Conservation (phyloP, 192 early-diverging fungal genomes). For the Obelidium mucronatum region DNA sequence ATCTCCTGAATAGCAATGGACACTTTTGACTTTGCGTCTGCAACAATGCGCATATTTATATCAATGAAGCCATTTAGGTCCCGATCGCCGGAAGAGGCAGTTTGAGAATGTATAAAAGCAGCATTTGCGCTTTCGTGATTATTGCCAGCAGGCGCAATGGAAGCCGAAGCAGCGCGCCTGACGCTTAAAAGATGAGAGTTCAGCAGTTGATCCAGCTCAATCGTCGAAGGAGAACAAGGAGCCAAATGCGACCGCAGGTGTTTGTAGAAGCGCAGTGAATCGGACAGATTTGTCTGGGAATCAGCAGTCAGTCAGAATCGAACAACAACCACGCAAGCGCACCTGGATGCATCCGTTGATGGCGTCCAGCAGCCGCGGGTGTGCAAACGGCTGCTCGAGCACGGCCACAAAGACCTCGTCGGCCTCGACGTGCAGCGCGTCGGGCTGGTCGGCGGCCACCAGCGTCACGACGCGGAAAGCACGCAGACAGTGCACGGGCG, state of each 20-base stretch:
- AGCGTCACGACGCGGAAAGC: constrained; percentile 11
- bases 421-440: not conserved
- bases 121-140: too few relatives aligned
- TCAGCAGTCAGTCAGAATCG: not conserved
- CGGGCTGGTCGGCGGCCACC: not conserved
- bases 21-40: not conserved
- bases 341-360: not conserved
- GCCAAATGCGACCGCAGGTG: not conserved
- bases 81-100: not conserved
- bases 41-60: not conserved
- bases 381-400: constrained; percentile 11
- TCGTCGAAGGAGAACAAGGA: not conserved
- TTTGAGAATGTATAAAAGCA: not conserved
- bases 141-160: not conserved
- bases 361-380: not conserved
- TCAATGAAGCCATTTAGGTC: constrained; percentile 11
- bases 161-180: not conserved
- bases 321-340: not conserved
- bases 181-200: not conserved
- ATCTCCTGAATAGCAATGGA: not conserved
- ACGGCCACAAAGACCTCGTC: constrained; percentile 23
- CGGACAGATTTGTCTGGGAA: not conserved
- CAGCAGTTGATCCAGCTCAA: not conserved
- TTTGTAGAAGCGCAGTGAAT: not conserved
- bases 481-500: constrained; percentile 1